Conservation (phyloP, 768 basidiomycete species). For the Tubosaeta brunneosetosa region DNA sequence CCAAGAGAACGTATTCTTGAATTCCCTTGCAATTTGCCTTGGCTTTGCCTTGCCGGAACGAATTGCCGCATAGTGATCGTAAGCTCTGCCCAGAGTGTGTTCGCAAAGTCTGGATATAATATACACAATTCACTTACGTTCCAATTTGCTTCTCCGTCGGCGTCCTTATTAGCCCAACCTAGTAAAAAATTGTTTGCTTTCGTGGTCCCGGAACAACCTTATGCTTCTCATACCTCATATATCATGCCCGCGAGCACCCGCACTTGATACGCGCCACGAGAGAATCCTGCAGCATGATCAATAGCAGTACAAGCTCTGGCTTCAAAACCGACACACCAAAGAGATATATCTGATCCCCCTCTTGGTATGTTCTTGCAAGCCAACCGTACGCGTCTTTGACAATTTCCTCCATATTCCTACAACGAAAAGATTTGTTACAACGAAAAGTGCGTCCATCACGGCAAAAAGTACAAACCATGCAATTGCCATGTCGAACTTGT, state of each 20-base stretch:
- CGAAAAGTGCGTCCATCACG: background rate
- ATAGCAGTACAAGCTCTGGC: background rate
- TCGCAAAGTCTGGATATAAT: background rate
- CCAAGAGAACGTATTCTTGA: slow-evolving; percentile 45
- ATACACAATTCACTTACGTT: no score
- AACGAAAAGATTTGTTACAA: background rate
- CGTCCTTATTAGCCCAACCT: no score
- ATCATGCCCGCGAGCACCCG: slow-evolving; percentile 40
- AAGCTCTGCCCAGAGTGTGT: slow-evolving; percentile 4
- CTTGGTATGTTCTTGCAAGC: slow-evolving; percentile 27
- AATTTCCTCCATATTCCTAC: slow-evolving; percentile 34
- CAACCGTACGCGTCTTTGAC: slow-evolving; percentile 32
- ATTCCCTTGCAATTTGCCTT: slow-evolving; percentile 22
- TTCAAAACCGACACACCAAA: slow-evolving; percentile 17
- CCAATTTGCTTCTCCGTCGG: no score
- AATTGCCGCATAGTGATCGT: slow-evolving; percentile 18
- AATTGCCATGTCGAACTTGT: slow-evolving; percentile 18
- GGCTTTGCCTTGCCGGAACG: slow-evolving; percentile 17
- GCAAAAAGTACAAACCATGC: slow-evolving; percentile 20
- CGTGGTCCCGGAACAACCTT: no score
- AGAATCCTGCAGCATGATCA: slow-evolving; percentile 30
- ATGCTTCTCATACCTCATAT: slow-evolving; percentile 21
- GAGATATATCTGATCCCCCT: slow-evolving; percentile 33
- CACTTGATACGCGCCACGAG: slow-evolving; percentile 41
- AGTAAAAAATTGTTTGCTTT: no score